Base-by-base conservation (phyloP, 2,329 filamentous ascomycete species). In the Phyllosticta capitalensis region DNA sequence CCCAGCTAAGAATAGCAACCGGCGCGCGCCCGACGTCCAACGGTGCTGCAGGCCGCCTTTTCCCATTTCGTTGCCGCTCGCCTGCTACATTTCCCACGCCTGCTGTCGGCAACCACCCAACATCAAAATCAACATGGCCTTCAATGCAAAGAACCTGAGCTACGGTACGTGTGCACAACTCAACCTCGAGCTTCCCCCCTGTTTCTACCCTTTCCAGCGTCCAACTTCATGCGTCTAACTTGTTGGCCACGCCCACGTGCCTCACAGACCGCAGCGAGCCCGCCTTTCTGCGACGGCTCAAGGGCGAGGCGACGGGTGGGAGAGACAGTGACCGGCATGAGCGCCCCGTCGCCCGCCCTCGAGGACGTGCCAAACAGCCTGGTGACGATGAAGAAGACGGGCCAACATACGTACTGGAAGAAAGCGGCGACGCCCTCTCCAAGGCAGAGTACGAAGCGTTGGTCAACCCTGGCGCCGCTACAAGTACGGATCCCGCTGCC, bases 391-490 rank as follows among this genome's bases (percentile, higher is more conserved):
- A 87, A 12, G 89, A 92, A 65, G 89, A 92, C 70, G 86, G 80
- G 55, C 89, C 89, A 0, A 79, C 90, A 0, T 84, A 90, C 56
- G 83, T 94, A 3, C 83, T 92, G 64, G 88, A 90, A 68, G 78
- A 81, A 4, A 87, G 84, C 55, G 87, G 89, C 58, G 80, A 86
- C 28, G 80, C 86, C 53, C 72, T 74, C 65, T 83, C 66, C 63
- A 80, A 74, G 66, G 74, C 74, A n/a, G 77, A 81, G 53, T 78
- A 79, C 59, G 75, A 79, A 33, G 74, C 74, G 17, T 67, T 80
- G 52, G 67, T 74, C 14, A 64, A 69, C 9, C 19, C 20, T 52
- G 14, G 63, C 24, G 62, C 30, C 19, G 63, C 56, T 5, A 14
- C 30, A 7, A 45, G 49, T 22, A 52, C 61, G 12, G 59, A 69